phyloP scores from a whole-genome alignment of 1,139 yeast species.

The Protomyces arabidopsidicola region DNA sequence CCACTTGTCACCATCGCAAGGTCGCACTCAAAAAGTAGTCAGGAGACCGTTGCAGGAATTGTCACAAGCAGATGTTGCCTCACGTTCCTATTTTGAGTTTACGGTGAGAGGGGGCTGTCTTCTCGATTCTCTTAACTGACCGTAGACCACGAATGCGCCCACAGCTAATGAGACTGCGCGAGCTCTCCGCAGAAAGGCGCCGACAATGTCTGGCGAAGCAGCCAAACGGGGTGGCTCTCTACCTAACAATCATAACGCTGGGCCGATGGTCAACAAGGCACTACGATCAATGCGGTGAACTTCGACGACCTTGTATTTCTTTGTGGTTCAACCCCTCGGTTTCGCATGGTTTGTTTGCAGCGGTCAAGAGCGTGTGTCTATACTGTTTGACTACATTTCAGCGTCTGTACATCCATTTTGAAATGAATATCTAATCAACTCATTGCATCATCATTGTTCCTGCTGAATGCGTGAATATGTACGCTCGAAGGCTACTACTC shows the following conservation, averaged over 20 bases:
- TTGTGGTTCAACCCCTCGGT: too few species aligned
- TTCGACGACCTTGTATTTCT: not conserved
- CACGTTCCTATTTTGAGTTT: slow-evolving; percentile 12
- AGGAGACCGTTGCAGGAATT: slow-evolving; percentile 21
- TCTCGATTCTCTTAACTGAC: not conserved
- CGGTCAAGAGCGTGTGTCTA: too few species aligned
- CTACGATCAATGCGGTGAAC: slow-evolving; percentile 19
- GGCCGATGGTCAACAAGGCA: not conserved
- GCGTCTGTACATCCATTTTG: too few species aligned
- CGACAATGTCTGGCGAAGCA: not conserved
- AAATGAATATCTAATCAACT: too few species aligned
- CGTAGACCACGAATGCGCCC: not conserved
- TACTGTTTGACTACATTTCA: too few species aligned
- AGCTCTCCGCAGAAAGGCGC: not conserved
- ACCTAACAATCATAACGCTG: too few species aligned
- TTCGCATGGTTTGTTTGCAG: too few species aligned
- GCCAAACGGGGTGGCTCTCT: too few species aligned
- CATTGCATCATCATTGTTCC: too few species aligned
- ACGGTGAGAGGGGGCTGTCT: not conserved
- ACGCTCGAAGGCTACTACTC: too few species aligned
- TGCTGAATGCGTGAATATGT: too few species aligned
- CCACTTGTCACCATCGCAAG: slow-evolving; percentile 1
- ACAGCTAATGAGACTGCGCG: not conserved
- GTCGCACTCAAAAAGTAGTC: not conserved
- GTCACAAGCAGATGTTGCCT: not conserved